These are phyloP conservation scores for Alternaria brassicae DNA, from an alignment of 2,329 filamentous ascomycete species.

Conservation along the genomic window DNA sequence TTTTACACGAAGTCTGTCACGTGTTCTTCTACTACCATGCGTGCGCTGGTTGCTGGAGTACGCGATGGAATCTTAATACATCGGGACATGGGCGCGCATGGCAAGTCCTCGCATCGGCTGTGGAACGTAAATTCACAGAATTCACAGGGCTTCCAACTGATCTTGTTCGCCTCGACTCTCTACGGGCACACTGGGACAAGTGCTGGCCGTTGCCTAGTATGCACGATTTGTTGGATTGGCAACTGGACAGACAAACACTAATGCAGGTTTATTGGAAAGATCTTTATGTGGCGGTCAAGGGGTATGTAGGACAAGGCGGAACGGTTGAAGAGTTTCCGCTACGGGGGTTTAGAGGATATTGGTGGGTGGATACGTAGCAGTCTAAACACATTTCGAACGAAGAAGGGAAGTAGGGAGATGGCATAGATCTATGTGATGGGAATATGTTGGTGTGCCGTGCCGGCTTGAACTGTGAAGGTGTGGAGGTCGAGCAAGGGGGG, in stretches of 20 bases:
- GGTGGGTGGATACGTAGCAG: background rate
- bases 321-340: background rate
- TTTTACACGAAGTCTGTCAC: background rate
- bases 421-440: background rate
- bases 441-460: background rate
- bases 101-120: background rate
- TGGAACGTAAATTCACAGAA: background rate
- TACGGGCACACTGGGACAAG: background rate
- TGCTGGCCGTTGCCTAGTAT: background rate
- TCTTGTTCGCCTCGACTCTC: background rate
- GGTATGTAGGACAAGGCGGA: background rate
- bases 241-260: background rate
- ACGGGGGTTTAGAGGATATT: background rate
- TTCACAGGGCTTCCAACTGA: background rate
- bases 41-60: background rate
- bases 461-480: background rate
- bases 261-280: background rate
- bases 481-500: background rate
- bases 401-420: background rate
- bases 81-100: background rate
- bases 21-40: background rate
- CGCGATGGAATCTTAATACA: background rate
- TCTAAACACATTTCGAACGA: background rate
- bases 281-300: background rate
- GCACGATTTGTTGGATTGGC: background rate